These are phyloP conservation scores for Paecilomyces formosus DNA, from an alignment of 2,329 filamentous ascomycete species.

Conservation along the genomic window DNA sequence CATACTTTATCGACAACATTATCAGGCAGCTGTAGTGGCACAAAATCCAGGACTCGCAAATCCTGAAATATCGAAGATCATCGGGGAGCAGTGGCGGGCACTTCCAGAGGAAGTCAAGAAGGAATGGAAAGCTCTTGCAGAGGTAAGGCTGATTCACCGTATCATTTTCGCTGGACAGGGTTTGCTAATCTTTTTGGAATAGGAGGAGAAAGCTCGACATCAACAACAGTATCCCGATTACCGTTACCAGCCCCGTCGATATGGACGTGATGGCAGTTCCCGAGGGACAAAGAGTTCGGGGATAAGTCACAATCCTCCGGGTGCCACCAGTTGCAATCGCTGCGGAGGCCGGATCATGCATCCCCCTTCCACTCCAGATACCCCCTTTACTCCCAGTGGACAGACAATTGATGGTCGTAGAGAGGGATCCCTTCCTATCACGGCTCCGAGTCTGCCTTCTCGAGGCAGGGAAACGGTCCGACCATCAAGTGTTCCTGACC, in stretches of 20 bases:
- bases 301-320: slow-evolving; percentile 28
- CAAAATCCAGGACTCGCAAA: slow-evolving; percentile 86
- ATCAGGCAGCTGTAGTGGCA: slow-evolving; percentile 73
- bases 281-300: slow-evolving; percentile 24
- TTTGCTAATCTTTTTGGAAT: slow-evolving; percentile 9
- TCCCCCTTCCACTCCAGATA: slow-evolving; percentile 34
- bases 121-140: slow-evolving; percentile 81
- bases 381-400: slow-evolving; percentile 31
- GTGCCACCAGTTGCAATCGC: slow-evolving; percentile 30
- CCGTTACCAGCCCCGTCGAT: slow-evolving; percentile 79
- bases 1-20: slow-evolving; percentile 91
- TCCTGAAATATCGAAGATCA: slow-evolving; percentile 95
- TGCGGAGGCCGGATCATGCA: slow-evolving; percentile 45
- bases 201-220: slow-evolving; percentile 86
- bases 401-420: slow-evolving; percentile 22
- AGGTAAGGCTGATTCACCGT: slow-evolving; percentile 43
- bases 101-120: slow-evolving; percentile 68
- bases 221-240: slow-evolving; percentile 88
- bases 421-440: slow-evolving; percentile 19
- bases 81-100: slow-evolving; percentile 83
- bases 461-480: slow-evolving; percentile 18
- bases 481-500: slow-evolving; percentile 14
- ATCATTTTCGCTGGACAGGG: slow-evolving; percentile 7
- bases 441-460: slow-evolving; percentile 15
- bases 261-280: slow-evolving; percentile 46